Evolutionary conservation across 306 rosid genomes (phyloP).

Genomic region (Astragalus glycyphyllos): DNA sequence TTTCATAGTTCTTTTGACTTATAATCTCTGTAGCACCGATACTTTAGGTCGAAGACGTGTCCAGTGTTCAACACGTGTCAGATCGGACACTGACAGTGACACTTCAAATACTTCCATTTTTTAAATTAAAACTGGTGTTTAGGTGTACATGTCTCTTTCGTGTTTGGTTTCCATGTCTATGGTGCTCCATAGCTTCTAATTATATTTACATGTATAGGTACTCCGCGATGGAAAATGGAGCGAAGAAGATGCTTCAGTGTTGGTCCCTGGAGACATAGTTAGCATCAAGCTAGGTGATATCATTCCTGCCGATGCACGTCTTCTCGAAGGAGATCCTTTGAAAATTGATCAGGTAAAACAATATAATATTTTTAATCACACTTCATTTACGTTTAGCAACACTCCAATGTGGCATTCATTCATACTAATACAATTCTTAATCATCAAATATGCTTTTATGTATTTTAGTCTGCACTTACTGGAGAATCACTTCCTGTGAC

Average conservation of each 20-base stretch:
- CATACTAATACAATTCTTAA: too few relatives aligned
- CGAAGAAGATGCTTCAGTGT: slow-evolving; percentile 74
- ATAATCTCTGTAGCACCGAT: not conserved
- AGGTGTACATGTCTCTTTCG: too few relatives aligned
- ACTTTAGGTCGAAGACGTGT: too few relatives aligned
- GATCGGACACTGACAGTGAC: too few relatives aligned
- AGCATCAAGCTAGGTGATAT: slow-evolving; percentile 84
- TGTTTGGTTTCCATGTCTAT: too few relatives aligned
- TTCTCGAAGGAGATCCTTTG: slow-evolving; percentile 81
- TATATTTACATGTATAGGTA: slow-evolving; percentile 44
- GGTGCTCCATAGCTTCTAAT: not conserved
- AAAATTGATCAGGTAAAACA: slow-evolving; percentile 72
- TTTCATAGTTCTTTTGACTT: slow-evolving; percentile 10
- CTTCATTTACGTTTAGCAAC: not conserved
- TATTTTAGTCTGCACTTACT: slow-evolving; percentile 76
- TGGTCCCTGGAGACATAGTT: slow-evolving; percentile 82
- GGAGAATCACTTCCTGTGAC: slow-evolving; percentile 66
- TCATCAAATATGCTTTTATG: slow-evolving; percentile 4
- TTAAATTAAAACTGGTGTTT: too few relatives aligned
- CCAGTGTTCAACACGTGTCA: too few relatives aligned
- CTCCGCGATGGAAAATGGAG: slow-evolving; percentile 78
- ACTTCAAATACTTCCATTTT: too few relatives aligned
- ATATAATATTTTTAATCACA: too few relatives aligned
- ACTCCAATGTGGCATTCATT: not conserved
- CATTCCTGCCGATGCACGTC: slow-evolving; percentile 80